phyloP scores from a whole-genome alignment of 495 filamentous ascomycete genomes.

The Delitschia confertaspora region DNA sequence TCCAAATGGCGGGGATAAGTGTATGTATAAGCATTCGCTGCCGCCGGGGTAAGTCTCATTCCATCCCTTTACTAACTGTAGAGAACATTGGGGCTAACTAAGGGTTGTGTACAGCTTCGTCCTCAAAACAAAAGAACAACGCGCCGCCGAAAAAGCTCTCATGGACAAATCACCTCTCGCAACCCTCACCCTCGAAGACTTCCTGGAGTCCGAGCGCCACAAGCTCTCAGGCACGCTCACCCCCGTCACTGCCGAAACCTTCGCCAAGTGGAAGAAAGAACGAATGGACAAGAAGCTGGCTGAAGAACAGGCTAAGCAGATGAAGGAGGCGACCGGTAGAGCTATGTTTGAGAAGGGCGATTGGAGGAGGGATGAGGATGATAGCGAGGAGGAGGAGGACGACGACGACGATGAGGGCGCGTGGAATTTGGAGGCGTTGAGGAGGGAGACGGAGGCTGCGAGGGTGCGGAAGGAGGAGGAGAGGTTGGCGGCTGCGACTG shows the following conservation, averaged over 20 bases:
- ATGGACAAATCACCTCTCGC: constrained; percentile 93
- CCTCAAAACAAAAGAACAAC: constrained; percentile 95
- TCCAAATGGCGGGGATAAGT: constrained; percentile 94
- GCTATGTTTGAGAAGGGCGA: constrained; percentile 93
- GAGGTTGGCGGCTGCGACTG: constrained; percentile 31
- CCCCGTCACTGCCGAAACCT: constrained; percentile 83
- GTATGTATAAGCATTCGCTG: constrained; percentile 95
- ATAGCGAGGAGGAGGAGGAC: constrained; percentile 48
- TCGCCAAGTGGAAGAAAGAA: constrained; percentile 92
- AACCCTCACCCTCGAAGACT: constrained; percentile 94
- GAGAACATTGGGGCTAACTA: background rate
- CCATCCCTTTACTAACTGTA: background rate
- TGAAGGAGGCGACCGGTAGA: constrained; percentile 91
- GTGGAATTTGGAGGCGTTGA: constrained; percentile 69
- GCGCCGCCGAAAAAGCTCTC: constrained; percentile 91
- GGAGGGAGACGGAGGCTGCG: constrained; percentile 46
- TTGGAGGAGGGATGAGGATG: constrained; percentile 67
- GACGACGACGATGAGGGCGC: constrained; percentile 50
- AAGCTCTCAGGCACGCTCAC: constrained; percentile 86
- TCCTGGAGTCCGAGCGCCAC: constrained; percentile 87
- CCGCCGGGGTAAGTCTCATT: constrained; percentile 62
- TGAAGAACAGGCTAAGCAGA: constrained; percentile 74
- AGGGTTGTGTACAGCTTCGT: constrained; percentile 55
- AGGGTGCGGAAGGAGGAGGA: constrained; percentile 53
- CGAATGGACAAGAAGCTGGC: constrained; percentile 91